Evolutionary conservation across 108 stramenopile genomes (phyloP).

Genomic region (Cyclotella sp.): DNA sequence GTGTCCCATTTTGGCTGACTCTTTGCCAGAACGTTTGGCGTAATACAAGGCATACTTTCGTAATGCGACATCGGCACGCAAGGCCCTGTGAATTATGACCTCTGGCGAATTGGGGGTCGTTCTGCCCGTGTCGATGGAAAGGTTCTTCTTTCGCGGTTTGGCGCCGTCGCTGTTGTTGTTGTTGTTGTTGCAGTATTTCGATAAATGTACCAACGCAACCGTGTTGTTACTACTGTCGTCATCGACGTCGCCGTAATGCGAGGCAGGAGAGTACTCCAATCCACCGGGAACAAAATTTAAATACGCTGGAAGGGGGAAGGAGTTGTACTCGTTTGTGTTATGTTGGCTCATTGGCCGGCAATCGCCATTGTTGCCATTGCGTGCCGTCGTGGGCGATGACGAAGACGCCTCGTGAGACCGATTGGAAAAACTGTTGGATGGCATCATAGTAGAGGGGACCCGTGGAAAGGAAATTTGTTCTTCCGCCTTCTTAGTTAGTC

Average conservation of each 20-base stretch:
- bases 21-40: not conserved
- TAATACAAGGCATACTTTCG: conserved; percentile 53
- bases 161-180: not conserved
- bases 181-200: not conserved
- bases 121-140: not conserved
- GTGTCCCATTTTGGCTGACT: conserved; percentile 31
- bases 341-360: not conserved
- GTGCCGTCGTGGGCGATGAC: not conserved
- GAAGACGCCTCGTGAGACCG: conserved; percentile 18
- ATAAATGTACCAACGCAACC: not conserved
- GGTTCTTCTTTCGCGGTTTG: not conserved
- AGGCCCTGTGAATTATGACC: conserved; percentile 55
- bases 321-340: not conserved
- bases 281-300: conserved; percentile 81
- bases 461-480: conserved; percentile 52
- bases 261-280: conserved; percentile 24
- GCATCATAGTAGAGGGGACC: conserved; percentile 73
- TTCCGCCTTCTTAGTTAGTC: conserved; percentile 53
- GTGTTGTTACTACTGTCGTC: not conserved
- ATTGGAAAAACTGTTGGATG: conserved; percentile 55
- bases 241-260: not conserved
- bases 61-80: conserved; percentile 62
- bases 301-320: conserved; percentile 76
- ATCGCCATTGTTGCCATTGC: not conserved
- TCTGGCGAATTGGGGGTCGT: conserved; percentile 12